Base-by-base conservation (phyloP, 768 basidiomycete genomes). In the Tulasnella sp. region DNA sequence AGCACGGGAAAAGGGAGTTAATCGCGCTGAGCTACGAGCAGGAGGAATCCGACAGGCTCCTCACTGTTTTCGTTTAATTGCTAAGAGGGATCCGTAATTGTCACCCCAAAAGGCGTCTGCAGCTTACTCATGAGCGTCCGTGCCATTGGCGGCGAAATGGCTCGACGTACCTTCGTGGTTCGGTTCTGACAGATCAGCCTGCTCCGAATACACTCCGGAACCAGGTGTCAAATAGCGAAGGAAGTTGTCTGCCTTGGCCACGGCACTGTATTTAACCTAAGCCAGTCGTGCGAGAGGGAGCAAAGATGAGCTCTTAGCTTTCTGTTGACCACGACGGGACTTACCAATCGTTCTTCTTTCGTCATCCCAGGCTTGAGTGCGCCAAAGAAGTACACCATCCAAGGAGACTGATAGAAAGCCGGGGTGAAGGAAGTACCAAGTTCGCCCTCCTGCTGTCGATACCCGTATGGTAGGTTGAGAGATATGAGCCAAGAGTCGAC, bases 121-220 rank as follows among this genome's bases (percentile, higher is more conserved):
- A n/a, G 27, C 62, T 9, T 16, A 10, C 16, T n/a, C 21, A 6
- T 77, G 3, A 77, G 48, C 24, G 14, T 6, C 31, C 16, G n/a
- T 3, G 48, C 62, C n/a, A 58, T 31, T 31, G 1, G 5, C n/a
- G 9, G 58, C 19, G 27, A 31, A 62, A 68, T 1, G 36, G 21
- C 5, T 52, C 3, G 7, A 71, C n/a, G 8, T 21, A 71, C 76
- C 38, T 77, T 52, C 58, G 24, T 77, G 58, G 38, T 62, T 39
- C 36, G 76, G 76, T 24, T 77, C 76, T 24, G 76, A 77, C 14
- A 52, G 58, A 77, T 77, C 76, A 46, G 58, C 76, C 24, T 77
- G 76, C 10, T 46, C 56, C 34, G 48, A 77, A 34, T 77, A 77
- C 9, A 58, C 58, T 2, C 76, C 76, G 14, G 76, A 77, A 19